Base-by-base conservation (phyloP, 495 filamentous ascomycete genomes). In the Lentithecium fluviatile region DNA sequence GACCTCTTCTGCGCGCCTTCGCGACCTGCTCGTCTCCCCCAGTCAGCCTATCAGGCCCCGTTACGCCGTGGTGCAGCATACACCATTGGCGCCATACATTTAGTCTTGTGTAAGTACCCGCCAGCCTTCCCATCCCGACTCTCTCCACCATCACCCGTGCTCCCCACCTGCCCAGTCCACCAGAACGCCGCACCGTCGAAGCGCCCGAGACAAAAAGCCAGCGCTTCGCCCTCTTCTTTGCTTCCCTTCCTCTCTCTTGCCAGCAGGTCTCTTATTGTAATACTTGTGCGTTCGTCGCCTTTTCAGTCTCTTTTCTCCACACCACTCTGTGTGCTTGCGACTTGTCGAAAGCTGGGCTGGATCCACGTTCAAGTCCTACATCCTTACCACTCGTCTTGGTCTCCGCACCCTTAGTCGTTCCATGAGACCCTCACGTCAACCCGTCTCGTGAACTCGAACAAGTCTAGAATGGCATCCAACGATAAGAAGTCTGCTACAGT, bases 201-300 rank as follows among this genome's bases (percentile, higher is more conserved):
- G 70, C 70, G 70, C 70, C 62, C 60, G 29, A 66, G 65, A 70
- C 70, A 72, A 72, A 72, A 72, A 58, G 50, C 69, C 58, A 69
- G 51, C 64, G 58, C 45, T 52, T 66, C 60, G 60, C 57, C 59
- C 29, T 38, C 45, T 32, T 32, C 13, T 32, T 32, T 36, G 43
- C 51, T 23, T 53, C 37, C 43, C 40, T n/a, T 59, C 46, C 54
- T 52, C 60, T 51, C 57, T 64, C 61, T 63, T 48, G 58, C 54
- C 62, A 68, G 68, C 70, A 53, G 70, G 67, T 48, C 69, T 70
- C 67, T 69, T 63, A 54, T 67, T 66, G 56, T 62, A 64, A 64
- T 67, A 64, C 58, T 63, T 43, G 38, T 57, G 56, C 58, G 42
- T 59, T 49, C 66, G 50, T 52, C 55, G 38, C 20, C n/a, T 40